Percentiles rank a stretch among this genome's conserved stretches.
Conservation (phyloP, 345 rosid genomes). For the Syzygium aromaticum region DNA sequence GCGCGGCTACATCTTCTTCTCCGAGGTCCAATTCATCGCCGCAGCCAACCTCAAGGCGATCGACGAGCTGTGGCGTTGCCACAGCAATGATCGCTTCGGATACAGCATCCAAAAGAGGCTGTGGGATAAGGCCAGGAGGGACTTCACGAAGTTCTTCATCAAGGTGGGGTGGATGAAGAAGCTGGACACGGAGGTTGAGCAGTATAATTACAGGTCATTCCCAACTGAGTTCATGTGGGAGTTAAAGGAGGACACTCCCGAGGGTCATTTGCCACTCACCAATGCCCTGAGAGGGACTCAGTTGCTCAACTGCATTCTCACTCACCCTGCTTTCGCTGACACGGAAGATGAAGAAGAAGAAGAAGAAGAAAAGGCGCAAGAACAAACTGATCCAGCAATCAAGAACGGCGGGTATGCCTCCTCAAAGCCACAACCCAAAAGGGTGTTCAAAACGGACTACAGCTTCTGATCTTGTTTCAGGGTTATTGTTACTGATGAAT, state of each 20-base stretch:
- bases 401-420: constrained; percentile 1
- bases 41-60: constrained; percentile 50
- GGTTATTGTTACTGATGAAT: background rate
- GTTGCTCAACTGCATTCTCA: constrained; percentile 54
- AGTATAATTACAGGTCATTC: constrained; percentile 76
- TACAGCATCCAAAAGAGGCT: constrained; percentile 73
- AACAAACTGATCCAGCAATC: background rate
- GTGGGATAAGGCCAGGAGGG: constrained; percentile 54
- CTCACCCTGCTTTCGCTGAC: constrained; percentile 70
- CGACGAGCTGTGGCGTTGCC: constrained; percentile 62
- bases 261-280: constrained; percentile 87
- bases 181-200: constrained; percentile 77
- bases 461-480: constrained; percentile 25
- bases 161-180: constrained; percentile 94
- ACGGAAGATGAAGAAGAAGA: constrained; percentile 6
- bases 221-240: constrained; percentile 89
- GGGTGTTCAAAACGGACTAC: constrained; percentile 43
- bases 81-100: constrained; percentile 67
- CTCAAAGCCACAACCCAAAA: constrained; percentile 24
- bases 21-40: constrained; percentile 73
- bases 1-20: constrained; percentile 94
- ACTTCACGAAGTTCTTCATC: constrained; percentile 71
- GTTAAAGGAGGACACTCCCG: constrained; percentile 56
- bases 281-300: constrained; percentile 89
- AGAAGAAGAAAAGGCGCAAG: background rate